Evolutionary conservation across 306 rosid genomes (phyloP), one percentile per base, ranked within the genome.

Genomic region (Gastrolobium villosum): DNA sequence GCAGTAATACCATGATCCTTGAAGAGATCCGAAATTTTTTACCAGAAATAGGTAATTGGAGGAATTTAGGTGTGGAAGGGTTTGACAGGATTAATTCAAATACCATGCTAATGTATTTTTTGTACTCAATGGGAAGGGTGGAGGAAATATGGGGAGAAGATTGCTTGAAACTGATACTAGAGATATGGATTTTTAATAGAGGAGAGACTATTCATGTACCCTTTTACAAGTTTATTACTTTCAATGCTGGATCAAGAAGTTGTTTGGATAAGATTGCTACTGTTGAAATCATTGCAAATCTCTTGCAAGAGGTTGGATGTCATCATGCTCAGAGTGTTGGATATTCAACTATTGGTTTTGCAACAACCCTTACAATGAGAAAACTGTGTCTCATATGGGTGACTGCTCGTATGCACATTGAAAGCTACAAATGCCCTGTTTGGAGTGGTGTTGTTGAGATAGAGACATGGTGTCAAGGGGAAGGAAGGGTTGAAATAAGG

Each of bases 271-370:
- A 89, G 79, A 91, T 92, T 45, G 96, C 94, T 5, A 91, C 94
- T 10, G 96, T 91, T 13, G 96, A 91, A 82, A 91, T 92, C 68
- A 91, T 91, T 54, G 96, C 96, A 2, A 91, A 91, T 87, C 86
- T 91, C 37, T 83, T 89, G 76, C 96, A 91, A 94, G 96, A 91
- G 77, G 97, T 89, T 70, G 97, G 94, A 30, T 86, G 97, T 74
- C 89, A 91, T 78, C 97, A 91, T 85, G 97, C 94, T 74, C 97
- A 91, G 81, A 65, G 88, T 89, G 92, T 89, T 72, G 97, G 97
- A 39, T 91, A 72, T 85, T 91, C 97, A 7, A 91, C 90, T 0
- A 91, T 89, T 67, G 97, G 97, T 62, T 89, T 91, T 65, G 92
- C 97, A 7, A 91, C 94, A 1, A 89, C 97, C 26, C 84, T 88